Conservation (phyloP, 1,284 basidiomycete species). For the Schizopora paradoxa region DNA sequence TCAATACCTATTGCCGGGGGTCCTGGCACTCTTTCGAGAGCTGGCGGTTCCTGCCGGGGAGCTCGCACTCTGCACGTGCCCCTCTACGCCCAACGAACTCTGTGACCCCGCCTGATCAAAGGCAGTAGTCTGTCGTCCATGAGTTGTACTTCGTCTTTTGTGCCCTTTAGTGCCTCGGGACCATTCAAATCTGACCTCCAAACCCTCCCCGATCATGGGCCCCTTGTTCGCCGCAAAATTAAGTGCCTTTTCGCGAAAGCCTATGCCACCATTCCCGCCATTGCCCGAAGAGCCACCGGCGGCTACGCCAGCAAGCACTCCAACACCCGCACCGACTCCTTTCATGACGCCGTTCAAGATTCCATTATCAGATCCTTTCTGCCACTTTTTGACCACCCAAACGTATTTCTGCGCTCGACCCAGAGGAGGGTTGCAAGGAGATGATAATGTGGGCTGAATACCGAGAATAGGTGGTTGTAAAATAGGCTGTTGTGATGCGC, state of each 20-base stretch:
- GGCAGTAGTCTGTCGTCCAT: background rate
- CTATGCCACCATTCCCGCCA: constrained; percentile 14
- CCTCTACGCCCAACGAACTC: constrained; percentile 7
- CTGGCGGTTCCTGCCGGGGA: too few relatives aligned
- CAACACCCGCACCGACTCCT: constrained; percentile 23
- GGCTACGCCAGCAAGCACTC: constrained; percentile 22
- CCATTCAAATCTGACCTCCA: constrained; percentile 77
- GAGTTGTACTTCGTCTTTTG: constrained; percentile 3
- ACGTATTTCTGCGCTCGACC: constrained; percentile 63
- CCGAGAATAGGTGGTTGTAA: constrained; percentile 59
- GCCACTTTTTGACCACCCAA: constrained; percentile 79
- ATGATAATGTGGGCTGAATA: constrained; percentile 50
- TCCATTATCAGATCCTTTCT: constrained; percentile 48
- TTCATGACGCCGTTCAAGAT: constrained; percentile 39
- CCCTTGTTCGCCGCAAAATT: too few relatives aligned
- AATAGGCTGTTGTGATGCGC: constrained; percentile 19
- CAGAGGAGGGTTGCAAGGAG: constrained; percentile 34
- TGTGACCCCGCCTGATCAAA: background rate
- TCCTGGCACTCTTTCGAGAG: too few relatives aligned
- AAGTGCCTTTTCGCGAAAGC: constrained; percentile 23
- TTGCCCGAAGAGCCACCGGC: constrained; percentile 21
- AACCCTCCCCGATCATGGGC: too few relatives aligned
- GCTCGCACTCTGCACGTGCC: too few relatives aligned
- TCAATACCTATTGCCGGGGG: too few relatives aligned
- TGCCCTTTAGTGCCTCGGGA: constrained; percentile 35